Conservation (phyloP, 2,329 filamentous ascomycete genomes). For the Fusarium sp. region DNA sequence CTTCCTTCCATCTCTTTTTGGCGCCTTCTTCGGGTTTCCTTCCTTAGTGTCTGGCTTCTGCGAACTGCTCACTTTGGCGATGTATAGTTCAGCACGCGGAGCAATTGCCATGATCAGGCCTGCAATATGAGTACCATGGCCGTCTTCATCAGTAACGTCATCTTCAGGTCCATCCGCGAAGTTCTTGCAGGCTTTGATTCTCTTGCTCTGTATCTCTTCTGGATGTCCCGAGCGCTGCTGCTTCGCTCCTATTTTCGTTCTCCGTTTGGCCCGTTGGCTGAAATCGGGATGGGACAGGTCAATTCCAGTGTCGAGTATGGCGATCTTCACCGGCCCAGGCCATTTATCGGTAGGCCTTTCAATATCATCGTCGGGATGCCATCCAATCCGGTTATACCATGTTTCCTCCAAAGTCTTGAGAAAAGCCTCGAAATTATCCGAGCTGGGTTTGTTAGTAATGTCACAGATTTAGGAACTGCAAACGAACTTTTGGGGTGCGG, state of each 20-base stretch:
- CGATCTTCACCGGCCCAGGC: constrained; percentile 27
- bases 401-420: constrained; percentile 13
- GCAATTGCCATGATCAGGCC: constrained; percentile 23
- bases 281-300: constrained; percentile 23
- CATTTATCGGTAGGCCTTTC: neutral
- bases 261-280: constrained; percentile 4
- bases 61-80: constrained; percentile 16
- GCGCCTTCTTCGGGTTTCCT: neutral
- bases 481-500: neutral
- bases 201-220: constrained; percentile 12
- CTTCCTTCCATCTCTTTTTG: neutral
- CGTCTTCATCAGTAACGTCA: constrained; percentile 14
- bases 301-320: constrained; percentile 32
- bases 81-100: constrained; percentile 22
- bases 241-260: constrained; percentile 5
- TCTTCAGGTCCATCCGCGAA: constrained; percentile 10
- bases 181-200: constrained; percentile 24
- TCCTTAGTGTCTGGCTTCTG: neutral
- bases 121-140: constrained; percentile 27
- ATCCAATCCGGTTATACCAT: constrained; percentile 25
- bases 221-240: neutral
- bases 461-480: too few relatives aligned
- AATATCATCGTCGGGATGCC: constrained; percentile 18
- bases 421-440: constrained; percentile 5
- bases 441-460: neutral